A percentile compares a stretch with the other conserved stretches of the same genome.
These are phyloP conservation scores for Zanthoxylum bungeanum DNA, from an alignment of 345 rosid species.

Conservation along the genomic window DNA sequence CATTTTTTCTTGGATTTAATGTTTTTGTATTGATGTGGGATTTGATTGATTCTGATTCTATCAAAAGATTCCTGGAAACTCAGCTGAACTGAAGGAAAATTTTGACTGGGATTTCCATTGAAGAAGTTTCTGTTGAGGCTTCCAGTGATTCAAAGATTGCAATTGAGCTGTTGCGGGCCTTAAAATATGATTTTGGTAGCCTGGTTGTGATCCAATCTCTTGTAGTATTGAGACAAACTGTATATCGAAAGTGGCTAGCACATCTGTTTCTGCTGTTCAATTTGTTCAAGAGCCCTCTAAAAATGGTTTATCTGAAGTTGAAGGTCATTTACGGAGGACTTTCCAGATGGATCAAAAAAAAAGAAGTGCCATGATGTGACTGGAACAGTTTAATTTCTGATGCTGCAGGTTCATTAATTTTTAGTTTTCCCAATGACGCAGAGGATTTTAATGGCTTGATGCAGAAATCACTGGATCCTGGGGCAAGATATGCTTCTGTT, in stretches of 20 bases:
- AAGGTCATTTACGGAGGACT: constrained; percentile 23
- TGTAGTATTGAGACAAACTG: constrained; percentile 25
- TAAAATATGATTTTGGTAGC: constrained; percentile 58
- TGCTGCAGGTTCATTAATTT: constrained; percentile 62
- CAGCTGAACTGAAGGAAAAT: constrained; percentile 36
- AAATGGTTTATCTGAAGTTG: constrained; percentile 30
- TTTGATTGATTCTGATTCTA: no score
- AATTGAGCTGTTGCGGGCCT: constrained; percentile 43
- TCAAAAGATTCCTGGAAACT: no score
- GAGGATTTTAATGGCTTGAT: constrained; percentile 60
- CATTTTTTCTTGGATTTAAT: no score
- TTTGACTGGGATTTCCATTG: constrained; percentile 44
- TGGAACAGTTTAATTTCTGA: constrained; percentile 56
- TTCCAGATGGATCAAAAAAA: constrained; percentile 31
- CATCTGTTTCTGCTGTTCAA: constrained; percentile 34
- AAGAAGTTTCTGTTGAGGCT: no score
- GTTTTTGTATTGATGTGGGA: no score
- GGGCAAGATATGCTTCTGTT: constrained; percentile 37
- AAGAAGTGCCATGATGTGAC: constrained; percentile 41
- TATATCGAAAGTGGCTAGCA: constrained; percentile 21
- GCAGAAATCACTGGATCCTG: constrained; percentile 51
- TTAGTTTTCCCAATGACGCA: constrained; percentile 65
- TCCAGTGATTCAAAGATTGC: constrained; percentile 37
- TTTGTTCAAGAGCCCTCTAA: constrained; percentile 34
- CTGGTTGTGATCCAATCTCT: constrained; percentile 32